A percentile compares a stretch with the other conserved stretches of the same genome.
phyloP scores from a whole-genome alignment of 805 yeast species.

The Metschnikowia matae region DNA sequence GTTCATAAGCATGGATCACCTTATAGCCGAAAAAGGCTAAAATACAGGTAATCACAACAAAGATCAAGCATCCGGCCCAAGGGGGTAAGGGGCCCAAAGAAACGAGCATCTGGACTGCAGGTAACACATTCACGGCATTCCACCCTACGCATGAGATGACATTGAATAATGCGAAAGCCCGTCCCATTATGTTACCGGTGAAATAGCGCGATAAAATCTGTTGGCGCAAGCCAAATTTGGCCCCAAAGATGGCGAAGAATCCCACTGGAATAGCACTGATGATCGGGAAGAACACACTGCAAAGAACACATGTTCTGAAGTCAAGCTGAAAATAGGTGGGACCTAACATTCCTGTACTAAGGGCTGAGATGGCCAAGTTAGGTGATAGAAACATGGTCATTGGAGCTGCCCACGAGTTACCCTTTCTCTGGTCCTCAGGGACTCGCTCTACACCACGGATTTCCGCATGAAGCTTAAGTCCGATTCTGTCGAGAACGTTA shows the following conservation, averaged over 20 bases:
- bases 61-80: slow-evolving; percentile 34
- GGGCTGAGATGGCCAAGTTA: slow-evolving; percentile 20
- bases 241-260: slow-evolving; percentile 14
- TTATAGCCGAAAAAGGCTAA: slow-evolving; percentile 32
- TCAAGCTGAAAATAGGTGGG: slow-evolving; percentile 15
- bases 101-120: slow-evolving; percentile 27
- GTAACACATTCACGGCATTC: slow-evolving; percentile 31
- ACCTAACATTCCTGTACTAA: slow-evolving; percentile 17
- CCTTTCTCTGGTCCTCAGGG: slow-evolving; percentile 21
- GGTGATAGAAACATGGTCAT: slow-evolving; percentile 28
- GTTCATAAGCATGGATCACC: slow-evolving; percentile 28
- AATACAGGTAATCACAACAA: slow-evolving; percentile 26
- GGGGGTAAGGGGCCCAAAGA: slow-evolving; percentile 30
- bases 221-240: slow-evolving; percentile 21
- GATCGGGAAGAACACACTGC: slow-evolving; percentile 11
- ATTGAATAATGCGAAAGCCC: slow-evolving; percentile 26
- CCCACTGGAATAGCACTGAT: slow-evolving; percentile 18
- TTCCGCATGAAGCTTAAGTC: slow-evolving; percentile 24
- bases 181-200: slow-evolving; percentile 30
- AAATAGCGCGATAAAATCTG: slow-evolving; percentile 29
- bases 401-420: slow-evolving; percentile 18
- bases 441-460: slow-evolving; percentile 29
- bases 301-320: slow-evolving; percentile 14
- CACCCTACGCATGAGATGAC: slow-evolving; percentile 32
- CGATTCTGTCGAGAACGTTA: slow-evolving; percentile 22